Percentiles rank a stretch among this genome's conserved stretches.
Evolutionary conservation across 2,329 filamentous ascomycete genomes (phyloP).

Genomic region (Dryadomyces quercus-mongolicae): DNA sequence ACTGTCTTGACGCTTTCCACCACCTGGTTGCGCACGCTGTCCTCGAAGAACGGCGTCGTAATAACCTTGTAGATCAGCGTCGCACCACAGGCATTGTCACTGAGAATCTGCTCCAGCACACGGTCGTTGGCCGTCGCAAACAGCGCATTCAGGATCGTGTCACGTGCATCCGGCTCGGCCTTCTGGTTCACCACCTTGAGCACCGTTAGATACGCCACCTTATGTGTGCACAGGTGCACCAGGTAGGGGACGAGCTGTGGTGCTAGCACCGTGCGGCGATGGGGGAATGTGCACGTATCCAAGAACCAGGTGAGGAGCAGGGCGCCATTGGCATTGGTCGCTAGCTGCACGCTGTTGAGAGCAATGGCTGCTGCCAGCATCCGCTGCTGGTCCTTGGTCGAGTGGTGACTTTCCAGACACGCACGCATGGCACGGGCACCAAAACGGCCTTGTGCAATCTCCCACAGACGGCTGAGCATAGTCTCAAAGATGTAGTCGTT

Average conservation of each 20-base stretch:
- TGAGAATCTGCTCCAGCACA: slow-evolving; percentile 78
- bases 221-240: slow-evolving; percentile 93
- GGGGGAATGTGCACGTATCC: slow-evolving; percentile 92
- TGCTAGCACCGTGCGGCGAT: slow-evolving; percentile 79
- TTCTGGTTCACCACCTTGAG: slow-evolving; percentile 98
- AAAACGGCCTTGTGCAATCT: slow-evolving; percentile 83
- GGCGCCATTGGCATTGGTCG: slow-evolving; percentile 91
- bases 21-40: slow-evolving; percentile 75
- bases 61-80: slow-evolving; percentile 98
- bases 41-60: slow-evolving; percentile 94
- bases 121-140: slow-evolving; percentile 88
- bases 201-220: slow-evolving; percentile 93
- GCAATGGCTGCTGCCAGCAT: slow-evolving; percentile 91
- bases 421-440: slow-evolving; percentile 93
- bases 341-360: slow-evolving; percentile 91
- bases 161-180: slow-evolving; percentile 81
- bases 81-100: slow-evolving; percentile 82
- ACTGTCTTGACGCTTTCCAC: slow-evolving; percentile 88
- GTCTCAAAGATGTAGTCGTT: slow-evolving; percentile 98
- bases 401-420: slow-evolving; percentile 89
- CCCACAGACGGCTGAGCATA: slow-evolving; percentile 91
- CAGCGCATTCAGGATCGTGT: slow-evolving; percentile 77
- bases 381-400: slow-evolving; percentile 88
- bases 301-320: slow-evolving; percentile 94
- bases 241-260: slow-evolving; percentile 86